Evolutionary conservation across 441 rosid species (phyloP).

Genomic region (Pelargonium fulgidum): DNA sequence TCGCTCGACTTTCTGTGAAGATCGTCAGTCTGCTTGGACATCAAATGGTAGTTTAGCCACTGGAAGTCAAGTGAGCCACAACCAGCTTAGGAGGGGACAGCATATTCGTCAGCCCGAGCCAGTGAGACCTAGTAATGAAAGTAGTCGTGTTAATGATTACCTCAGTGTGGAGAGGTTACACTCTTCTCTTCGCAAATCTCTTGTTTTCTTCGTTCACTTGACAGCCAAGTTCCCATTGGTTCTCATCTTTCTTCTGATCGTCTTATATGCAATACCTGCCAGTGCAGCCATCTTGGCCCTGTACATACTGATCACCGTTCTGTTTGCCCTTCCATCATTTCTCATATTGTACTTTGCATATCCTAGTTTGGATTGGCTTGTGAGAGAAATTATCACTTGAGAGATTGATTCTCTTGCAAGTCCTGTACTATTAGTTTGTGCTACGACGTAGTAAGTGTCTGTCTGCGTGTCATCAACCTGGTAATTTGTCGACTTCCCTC

Average conservation of each 20-base stretch:
- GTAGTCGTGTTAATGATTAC: constrained; percentile 22
- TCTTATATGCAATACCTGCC: constrained; percentile 70
- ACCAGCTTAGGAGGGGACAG: constrained; percentile 31
- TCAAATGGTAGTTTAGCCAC: constrained; percentile 23
- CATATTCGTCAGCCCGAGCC: constrained; percentile 29
- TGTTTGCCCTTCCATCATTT: constrained; percentile 74
- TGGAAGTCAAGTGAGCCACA: constrained; percentile 30
- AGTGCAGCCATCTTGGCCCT: constrained; percentile 71
- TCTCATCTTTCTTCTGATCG: constrained; percentile 55
- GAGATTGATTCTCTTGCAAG: constrained; percentile 14
- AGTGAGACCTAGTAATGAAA: constrained; percentile 22
- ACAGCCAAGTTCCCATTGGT: constrained; percentile 72
- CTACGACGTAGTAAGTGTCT: constrained; percentile 8
- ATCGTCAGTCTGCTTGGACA: constrained; percentile 31
- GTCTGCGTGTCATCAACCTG: constrained; percentile 6
- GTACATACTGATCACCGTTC: constrained; percentile 56
- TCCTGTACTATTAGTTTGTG: constrained; percentile 22
- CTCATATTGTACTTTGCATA: constrained; percentile 66
- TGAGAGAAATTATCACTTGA: constrained; percentile 67
- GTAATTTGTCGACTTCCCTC: constrained; percentile 28
- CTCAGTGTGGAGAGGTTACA: constrained; percentile 45
- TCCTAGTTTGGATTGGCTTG: constrained; percentile 76
- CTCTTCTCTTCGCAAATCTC: constrained; percentile 47
- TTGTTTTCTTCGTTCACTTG: constrained; percentile 57
- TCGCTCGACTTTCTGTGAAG: constrained; percentile 27